A percentile compares a stretch with the other conserved stretches of the same genome.
Evolutionary conservation across 2,329 filamentous ascomycete genomes (phyloP).

Genomic region (Venturia asperata): DNA sequence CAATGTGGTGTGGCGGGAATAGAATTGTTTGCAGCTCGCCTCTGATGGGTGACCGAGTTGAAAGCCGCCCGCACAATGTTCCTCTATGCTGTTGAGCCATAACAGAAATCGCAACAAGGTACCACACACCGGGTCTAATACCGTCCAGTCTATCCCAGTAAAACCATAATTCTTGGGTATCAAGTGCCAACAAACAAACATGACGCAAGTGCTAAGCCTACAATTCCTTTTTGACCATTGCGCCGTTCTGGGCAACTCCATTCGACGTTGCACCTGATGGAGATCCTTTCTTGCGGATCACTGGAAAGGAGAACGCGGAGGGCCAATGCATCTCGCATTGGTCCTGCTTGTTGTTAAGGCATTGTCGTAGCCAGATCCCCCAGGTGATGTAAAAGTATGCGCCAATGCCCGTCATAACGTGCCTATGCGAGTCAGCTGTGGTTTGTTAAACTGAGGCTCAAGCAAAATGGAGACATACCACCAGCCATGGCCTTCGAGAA

Average conservation of each 20-base stretch:
- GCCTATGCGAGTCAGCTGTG: conserved; percentile 41
- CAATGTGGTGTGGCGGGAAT: not conserved
- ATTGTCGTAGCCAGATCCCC: conserved; percentile 75
- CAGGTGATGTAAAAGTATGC: conserved; percentile 80
- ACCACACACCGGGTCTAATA: not conserved
- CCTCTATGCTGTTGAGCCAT: not conserved
- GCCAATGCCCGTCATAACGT: conserved; percentile 72
- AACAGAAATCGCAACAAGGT: not conserved
- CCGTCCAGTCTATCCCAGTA: conserved; percentile 7
- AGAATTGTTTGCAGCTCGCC: not conserved
- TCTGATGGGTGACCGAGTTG: not conserved
- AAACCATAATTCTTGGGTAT: conserved; percentile 2
- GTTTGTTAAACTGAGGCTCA: not conserved
- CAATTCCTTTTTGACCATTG: conserved; percentile 2
- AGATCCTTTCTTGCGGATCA: not conserved
- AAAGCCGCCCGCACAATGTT: too few relatives aligned
- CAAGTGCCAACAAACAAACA: conserved; percentile 3
- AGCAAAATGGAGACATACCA: conserved; percentile 44
- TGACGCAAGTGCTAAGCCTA: conserved; percentile 1
- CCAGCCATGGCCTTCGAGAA: conserved; percentile 68
- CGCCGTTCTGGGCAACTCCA: not conserved
- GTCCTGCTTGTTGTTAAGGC: conserved; percentile 64
- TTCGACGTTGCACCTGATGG: not conserved
- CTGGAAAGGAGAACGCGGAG: conserved; percentile 48
- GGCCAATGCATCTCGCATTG: conserved; percentile 68